Evolutionary conservation across 352 stramenopile genomes (phyloP).

Genomic region (Phytopythium montanum): DNA sequence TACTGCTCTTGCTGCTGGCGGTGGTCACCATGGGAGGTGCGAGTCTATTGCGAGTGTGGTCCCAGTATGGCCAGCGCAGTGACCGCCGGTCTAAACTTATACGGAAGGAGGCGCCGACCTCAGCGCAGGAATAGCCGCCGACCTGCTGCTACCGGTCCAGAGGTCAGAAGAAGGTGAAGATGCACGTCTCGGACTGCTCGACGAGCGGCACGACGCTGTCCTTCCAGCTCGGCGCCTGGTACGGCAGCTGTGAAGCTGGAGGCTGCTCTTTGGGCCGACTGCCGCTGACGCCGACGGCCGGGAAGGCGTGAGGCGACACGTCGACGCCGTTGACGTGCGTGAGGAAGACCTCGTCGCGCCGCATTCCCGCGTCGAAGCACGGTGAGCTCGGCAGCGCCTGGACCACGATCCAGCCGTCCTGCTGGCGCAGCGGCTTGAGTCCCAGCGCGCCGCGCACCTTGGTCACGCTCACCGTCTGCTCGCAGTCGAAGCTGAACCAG

Average conservation of each 20-base stretch:
- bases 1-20: not conserved
- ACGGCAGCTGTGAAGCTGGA: slow-evolving; percentile 4
- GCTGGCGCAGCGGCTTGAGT: slow-evolving; percentile 66
- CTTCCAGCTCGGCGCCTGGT: slow-evolving; percentile 57
- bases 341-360: slow-evolving; percentile 68
- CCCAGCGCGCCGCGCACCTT: slow-evolving; percentile 67
- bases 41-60: not conserved
- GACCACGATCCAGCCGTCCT: slow-evolving; percentile 76
- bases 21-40: not conserved
- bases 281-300: slow-evolving; percentile 35
- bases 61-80: not conserved
- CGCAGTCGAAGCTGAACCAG: slow-evolving; percentile 81
- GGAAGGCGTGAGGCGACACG: slow-evolving; percentile 69
- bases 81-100: not conserved
- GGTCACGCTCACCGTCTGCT: slow-evolving; percentile 75
- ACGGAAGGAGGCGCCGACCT: not conserved
- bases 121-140: not conserved
- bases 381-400: slow-evolving; percentile 62
- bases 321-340: slow-evolving; percentile 79
- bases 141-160: not conserved
- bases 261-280: slow-evolving; percentile 11
- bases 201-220: slow-evolving; percentile 74
- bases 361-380: slow-evolving; percentile 71
- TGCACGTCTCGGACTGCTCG: slow-evolving; percentile 70
- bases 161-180: slow-evolving; percentile 73